phyloP scores from a whole-genome alignment of 1,139 yeast genomes.

The Sugiyamaella sp. region DNA sequence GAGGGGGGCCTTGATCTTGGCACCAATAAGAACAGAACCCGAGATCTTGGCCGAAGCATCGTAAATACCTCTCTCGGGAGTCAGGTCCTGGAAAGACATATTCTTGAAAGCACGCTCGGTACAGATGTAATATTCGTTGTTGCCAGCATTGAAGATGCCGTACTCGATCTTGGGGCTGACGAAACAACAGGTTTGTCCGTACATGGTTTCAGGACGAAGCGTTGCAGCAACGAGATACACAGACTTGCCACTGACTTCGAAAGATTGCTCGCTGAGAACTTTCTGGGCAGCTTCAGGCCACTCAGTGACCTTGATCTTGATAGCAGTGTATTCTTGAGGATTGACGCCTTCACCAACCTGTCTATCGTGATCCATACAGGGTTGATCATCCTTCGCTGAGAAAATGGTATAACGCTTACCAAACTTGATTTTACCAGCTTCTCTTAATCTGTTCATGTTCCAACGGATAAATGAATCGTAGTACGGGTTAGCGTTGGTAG shows the following conservation, averaged over 20 bases:
- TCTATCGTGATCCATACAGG: constrained; percentile 99
- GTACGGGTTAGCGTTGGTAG: constrained; percentile 94
- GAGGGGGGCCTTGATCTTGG: constrained; percentile 84
- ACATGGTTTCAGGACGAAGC: constrained; percentile 98
- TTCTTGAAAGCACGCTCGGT: constrained; percentile 98
- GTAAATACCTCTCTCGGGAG: constrained; percentile 85
- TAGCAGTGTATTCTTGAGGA: constrained; percentile 95
- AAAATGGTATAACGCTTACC: constrained; percentile 98
- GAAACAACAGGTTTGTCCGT: constrained; percentile 97
- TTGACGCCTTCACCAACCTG: constrained; percentile 95
- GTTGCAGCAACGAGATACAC: constrained; percentile 93
- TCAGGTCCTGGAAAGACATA: constrained; percentile 92
- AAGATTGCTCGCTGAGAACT: constrained; percentile 52
- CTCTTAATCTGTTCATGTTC: constrained; percentile 92
- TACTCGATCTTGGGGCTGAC: constrained; percentile 93
- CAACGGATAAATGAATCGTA: constrained; percentile 95
- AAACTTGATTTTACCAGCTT: constrained; percentile 86
- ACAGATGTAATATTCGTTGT: constrained; percentile 74
- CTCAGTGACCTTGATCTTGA: constrained; percentile 76
- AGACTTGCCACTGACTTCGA: constrained; percentile 52
- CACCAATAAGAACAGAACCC: constrained; percentile 81
- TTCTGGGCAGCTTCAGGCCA: constrained; percentile 58
- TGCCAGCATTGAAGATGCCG: constrained; percentile 89
- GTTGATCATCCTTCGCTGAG: constrained; percentile 97
- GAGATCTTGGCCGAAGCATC: constrained; percentile 59